A percentile compares a stretch with the other conserved stretches of the same genome.
Evolutionary conservation across 2,329 filamentous ascomycete species (phyloP).

Genomic region (Paecilomyces formosus): DNA sequence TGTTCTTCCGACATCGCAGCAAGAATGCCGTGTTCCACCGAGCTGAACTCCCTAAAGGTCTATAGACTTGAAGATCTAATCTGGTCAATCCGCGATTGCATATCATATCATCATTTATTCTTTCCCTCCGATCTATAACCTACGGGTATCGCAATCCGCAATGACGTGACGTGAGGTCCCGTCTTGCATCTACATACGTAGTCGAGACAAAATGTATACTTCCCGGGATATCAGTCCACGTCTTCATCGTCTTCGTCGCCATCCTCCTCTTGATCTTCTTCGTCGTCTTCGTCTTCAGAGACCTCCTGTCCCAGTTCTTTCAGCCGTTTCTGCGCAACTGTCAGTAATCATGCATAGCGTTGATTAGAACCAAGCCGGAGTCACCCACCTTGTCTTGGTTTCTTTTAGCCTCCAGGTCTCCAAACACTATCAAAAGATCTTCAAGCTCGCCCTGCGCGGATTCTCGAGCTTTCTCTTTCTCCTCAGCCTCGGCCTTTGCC

Average conservation of each 20-base stretch:
- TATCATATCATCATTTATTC: not conserved
- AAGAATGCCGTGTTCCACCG: not conserved
- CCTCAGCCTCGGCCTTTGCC: slow-evolving; percentile 23
- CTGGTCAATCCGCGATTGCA: not conserved
- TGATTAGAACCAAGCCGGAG: not conserved
- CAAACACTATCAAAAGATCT: slow-evolving; percentile 73
- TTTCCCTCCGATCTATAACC: not conserved
- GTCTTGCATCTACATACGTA: not conserved
- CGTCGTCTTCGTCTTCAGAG: slow-evolving; percentile 68
- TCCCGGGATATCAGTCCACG: slow-evolving; percentile 10
- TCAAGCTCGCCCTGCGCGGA: slow-evolving; percentile 66
- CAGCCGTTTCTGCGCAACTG: slow-evolving; percentile 50
- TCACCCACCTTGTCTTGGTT: slow-evolving; percentile 62
- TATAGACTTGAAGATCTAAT: not conserved
- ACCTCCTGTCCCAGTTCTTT: slow-evolving; percentile 61
- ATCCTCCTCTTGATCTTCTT: slow-evolving; percentile 49
- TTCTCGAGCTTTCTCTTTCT: slow-evolving; percentile 57
- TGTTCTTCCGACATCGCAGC: not conserved
- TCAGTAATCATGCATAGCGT: slow-evolving; percentile 12
- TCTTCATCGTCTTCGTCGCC: slow-evolving; percentile 34
- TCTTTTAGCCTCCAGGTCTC: slow-evolving; percentile 70
- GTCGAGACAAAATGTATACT: not conserved
- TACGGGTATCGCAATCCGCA: not conserved
- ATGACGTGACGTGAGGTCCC: not conserved
- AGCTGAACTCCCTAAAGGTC: not conserved